Base-by-base conservation (phyloP, 192 early-diverging fungal species). In the Mortierella antarctica region DNA sequence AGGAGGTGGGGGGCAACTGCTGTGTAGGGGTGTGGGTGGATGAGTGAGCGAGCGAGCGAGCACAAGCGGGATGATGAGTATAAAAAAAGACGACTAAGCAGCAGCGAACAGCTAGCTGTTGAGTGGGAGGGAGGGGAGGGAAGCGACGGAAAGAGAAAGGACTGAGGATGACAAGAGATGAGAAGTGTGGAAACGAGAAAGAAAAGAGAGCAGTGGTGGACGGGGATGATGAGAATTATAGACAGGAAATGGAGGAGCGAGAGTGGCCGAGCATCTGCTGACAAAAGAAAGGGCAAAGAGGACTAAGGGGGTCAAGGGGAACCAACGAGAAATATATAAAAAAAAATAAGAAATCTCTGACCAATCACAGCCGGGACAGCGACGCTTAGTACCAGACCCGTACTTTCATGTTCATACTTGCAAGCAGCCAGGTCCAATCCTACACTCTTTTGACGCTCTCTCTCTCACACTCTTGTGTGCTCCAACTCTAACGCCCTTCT, bases 141-240 rank as follows among this genome's bases (percentile, higher is more conserved):
- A 55, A 47, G 57, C 11, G 39, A 60, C 9, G 49, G 13, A 20
- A 48, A 62, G 50, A 57, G 62, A 58, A 57, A 39, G 53, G 40
- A 23, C 41, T 17, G 47, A n/a, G n/a, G 40, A 45, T 1, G 48
- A 42, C 21, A 46, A 41, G 40, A 56, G 54, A 57, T 46, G 41
- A 20, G 39, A 14, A 39, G 46, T 2, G n/a, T 48, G 41, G 42
- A 18, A 56, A 18, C 13, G 52, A 54, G 39, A 50, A 20, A 4
- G 49, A 52, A 11, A 2, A 56, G 48, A 54, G 31, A 18, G 11
- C 9, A 45, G 51, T 31, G 21, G 31, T 17, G 21, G 55, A 18
- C 0, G 15, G 15, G 11, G 31, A 40, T 41, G 57, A 31, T 31
- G 41, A 21, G 15, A 60, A 42, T 6, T 10, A 60, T 13, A 40